Evolutionary conservation across 2,329 filamentous ascomycete genomes (phyloP).

Genomic region (Fusarium pininemorale): DNA sequence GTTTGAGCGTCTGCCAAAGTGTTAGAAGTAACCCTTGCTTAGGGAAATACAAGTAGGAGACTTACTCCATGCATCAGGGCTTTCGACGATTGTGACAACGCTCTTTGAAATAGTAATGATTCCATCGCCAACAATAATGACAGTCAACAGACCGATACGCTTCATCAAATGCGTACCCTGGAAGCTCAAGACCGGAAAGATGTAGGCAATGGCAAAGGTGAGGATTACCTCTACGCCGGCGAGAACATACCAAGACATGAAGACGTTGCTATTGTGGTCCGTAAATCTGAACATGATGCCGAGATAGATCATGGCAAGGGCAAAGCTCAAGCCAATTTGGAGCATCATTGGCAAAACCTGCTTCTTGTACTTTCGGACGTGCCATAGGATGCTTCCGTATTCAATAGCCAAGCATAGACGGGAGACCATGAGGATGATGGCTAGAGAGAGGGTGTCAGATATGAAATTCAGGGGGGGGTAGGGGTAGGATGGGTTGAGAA

Average conservation of each 20-base stretch:
- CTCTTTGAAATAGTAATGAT: conserved; percentile 65
- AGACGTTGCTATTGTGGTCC: conserved; percentile 47
- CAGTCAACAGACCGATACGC: conserved; percentile 69
- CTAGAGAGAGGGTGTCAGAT: conserved; percentile 23
- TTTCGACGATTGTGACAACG: conserved; percentile 60
- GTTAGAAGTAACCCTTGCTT: not conserved
- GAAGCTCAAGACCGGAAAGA: conserved; percentile 67
- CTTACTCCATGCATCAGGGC: conserved; percentile 53
- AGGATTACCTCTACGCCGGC: conserved; percentile 61
- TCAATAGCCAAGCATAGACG: conserved; percentile 63
- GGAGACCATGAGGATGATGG: conserved; percentile 60
- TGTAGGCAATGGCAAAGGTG: conserved; percentile 62
- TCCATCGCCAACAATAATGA: conserved; percentile 74
- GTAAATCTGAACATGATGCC: conserved; percentile 53
- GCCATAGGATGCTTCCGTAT: conserved; percentile 59
- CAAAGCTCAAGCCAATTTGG: conserved; percentile 49
- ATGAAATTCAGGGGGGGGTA: not conserved
- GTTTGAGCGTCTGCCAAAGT: conserved; percentile 45
- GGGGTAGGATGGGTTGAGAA: too few relatives aligned
- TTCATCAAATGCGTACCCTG: conserved; percentile 70
- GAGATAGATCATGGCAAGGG: conserved; percentile 51
- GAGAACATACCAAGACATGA: conserved; percentile 62
- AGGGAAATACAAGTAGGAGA: not conserved
- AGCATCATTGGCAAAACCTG: conserved; percentile 48
- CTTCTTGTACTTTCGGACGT: conserved; percentile 53